Evolutionary conservation across 2,329 filamentous ascomycete genomes (phyloP), one percentile per base, ranked within the genome.

Genomic region (Diplocarpon rosae): DNA sequence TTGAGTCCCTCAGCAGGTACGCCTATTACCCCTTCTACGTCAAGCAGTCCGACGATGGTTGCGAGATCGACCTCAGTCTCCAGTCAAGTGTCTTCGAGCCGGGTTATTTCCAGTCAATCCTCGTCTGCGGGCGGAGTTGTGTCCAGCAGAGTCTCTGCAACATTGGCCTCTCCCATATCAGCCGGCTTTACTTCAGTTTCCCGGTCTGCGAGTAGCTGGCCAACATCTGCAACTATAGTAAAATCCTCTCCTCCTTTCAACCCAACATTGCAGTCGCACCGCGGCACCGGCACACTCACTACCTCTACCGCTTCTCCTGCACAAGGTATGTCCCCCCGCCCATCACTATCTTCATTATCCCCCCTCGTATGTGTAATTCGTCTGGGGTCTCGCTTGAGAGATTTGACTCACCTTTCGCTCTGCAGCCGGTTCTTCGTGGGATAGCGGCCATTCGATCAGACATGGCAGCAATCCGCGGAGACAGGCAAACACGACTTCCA

Each of bases 341-440:
- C 31, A 15, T 31, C 14, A 12, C 38, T 32, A 40, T 12, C 16
- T 40, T 7, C 38, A 32, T 30, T 15, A 4, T 37, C 15, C 10
- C 12, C 29, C 29, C 17, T n/a, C 32, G 14, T 40, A 17, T 20
- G 20, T 40, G 5, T 4, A 5, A 32, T 24, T 9, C 29, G 17
- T 40, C 38, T 33, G 16, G 38, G 15, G 28, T 28, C 38, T 40
- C 29, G 11, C 5, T 33, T 40, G 38, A 13, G 38, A 29, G 38
- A 15, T 3, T 40, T 30, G 38, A 40, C 38, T 40, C 38, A 40
- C 32, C 31, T 29, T 40, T 27, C 16, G 31, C n/a, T 33, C 17
- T 27, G 28, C 24, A 28, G 16, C 32, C 15, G 13, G n/a, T 33
- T 31, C 30, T 30, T 20, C 29, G 10, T 40, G 28, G 6, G 32